phyloP scores from a whole-genome alignment of 2,329 filamentous ascomycete species.

The Penicillium olsonii region DNA sequence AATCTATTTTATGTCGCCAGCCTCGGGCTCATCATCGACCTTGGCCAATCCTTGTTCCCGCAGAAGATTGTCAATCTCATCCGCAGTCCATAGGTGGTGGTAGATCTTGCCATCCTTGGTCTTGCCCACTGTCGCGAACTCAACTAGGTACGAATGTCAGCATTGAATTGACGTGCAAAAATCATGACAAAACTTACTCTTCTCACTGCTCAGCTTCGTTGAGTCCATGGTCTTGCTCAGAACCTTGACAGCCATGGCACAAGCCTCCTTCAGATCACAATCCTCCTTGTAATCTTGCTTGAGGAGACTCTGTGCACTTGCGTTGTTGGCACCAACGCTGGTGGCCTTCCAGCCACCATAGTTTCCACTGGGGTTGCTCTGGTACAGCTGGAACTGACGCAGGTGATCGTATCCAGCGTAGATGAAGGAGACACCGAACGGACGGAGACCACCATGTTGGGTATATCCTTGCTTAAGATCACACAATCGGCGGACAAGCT shows the following conservation, averaged over 20 bases:
- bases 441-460: conserved; percentile 95
- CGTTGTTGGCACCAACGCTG: conserved; percentile 96
- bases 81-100: conserved; percentile 94
- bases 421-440: conserved; percentile 98
- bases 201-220: conserved; percentile 97
- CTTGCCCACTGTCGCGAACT: conserved; percentile 96
- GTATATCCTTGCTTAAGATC: conserved; percentile 99
- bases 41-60: conserved; percentile 96
- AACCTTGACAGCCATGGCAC: conserved; percentile 96
- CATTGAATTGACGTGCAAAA: background rate
- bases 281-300: conserved; percentile 99
- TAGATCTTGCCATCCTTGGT: conserved; percentile 96
- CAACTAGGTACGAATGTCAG: conserved; percentile 60
- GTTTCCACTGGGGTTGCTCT: conserved; percentile 98
- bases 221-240: conserved; percentile 99
- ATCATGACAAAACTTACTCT: conserved; percentile 68
- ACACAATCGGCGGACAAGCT: conserved; percentile 93
- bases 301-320: conserved; percentile 90
- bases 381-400: conserved; percentile 96
- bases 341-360: conserved; percentile 99
- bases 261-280: conserved; percentile 92
- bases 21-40: conserved; percentile 68
- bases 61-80: conserved; percentile 90
- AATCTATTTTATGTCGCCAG: conserved; percentile 46
- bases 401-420: conserved; percentile 97